These are phyloP conservation scores for Talaromyces ruber DNA, from an alignment of 495 filamentous ascomycete genomes.

Conservation along the genomic window DNA sequence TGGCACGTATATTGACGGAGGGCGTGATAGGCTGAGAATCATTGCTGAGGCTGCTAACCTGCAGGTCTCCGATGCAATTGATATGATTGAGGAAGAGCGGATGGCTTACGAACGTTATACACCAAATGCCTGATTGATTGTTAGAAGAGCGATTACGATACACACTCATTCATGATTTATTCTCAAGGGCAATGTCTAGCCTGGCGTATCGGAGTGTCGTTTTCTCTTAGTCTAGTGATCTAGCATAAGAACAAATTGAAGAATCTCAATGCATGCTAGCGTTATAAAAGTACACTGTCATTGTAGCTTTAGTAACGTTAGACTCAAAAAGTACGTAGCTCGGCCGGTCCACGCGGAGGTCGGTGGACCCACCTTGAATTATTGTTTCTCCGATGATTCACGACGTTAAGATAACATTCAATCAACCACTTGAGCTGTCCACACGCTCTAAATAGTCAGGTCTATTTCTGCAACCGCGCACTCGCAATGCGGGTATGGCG, in stretches of 20 bases:
- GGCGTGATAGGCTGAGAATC: slow-evolving; percentile 34
- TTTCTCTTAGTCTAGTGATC: not conserved
- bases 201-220: not conserved
- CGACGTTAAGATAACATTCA: not conserved
- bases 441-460: no score
- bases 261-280: not conserved
- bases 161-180: slow-evolving; percentile 8
- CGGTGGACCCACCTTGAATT: not conserved
- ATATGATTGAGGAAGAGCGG: slow-evolving; percentile 50
- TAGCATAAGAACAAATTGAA: not conserved
- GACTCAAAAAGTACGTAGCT: not conserved
- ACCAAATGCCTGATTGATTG: slow-evolving; percentile 3
- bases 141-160: not conserved
- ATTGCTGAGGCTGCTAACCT: slow-evolving; percentile 45
- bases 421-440: not conserved
- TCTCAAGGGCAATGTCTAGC: not conserved
- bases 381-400: not conserved
- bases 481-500: slow-evolving; percentile 39
- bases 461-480: slow-evolving; percentile 2
- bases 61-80: slow-evolving; percentile 39
- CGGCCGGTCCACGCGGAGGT: not conserved
- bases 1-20: slow-evolving; percentile 32
- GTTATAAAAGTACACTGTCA: not conserved
- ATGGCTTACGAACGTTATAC: slow-evolving; percentile 29
- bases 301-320: not conserved